Percentiles rank a stretch among this genome's conserved stretches.
Conservation (phyloP, 805 yeast species). For the Candida boidinii region DNA sequence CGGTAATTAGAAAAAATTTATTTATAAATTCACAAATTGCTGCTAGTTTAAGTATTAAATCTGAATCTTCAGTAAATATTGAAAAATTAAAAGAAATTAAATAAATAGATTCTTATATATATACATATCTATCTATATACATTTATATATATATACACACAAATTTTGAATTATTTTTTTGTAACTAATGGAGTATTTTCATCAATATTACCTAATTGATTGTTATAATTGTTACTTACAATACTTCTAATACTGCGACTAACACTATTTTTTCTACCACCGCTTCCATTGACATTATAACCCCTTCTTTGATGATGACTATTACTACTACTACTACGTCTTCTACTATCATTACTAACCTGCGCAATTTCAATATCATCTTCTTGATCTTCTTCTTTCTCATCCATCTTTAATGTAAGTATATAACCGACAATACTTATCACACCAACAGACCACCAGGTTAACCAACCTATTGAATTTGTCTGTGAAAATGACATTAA, state of each 20-base stretch:
- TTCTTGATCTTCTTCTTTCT: background rate
- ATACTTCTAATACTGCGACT: too few species aligned
- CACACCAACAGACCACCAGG: slow-evolving; percentile 7
- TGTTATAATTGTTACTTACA: too few species aligned
- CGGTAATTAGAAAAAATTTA: slow-evolving; percentile 11
- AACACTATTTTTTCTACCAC: too few species aligned
- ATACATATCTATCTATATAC: too few species aligned
- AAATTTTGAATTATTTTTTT: too few species aligned
- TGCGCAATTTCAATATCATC: background rate
- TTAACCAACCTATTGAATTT: slow-evolving; percentile 5
- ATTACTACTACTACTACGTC: background rate
- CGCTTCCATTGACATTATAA: too few species aligned
- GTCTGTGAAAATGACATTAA: slow-evolving; percentile 7
- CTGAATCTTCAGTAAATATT: slow-evolving; percentile 15
- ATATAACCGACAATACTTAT: background rate
- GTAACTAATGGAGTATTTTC: too few species aligned
- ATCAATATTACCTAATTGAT: too few species aligned
- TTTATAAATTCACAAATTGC: slow-evolving; percentile 17
- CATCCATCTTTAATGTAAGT: background rate
- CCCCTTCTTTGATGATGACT: background rate
- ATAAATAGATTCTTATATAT: too few species aligned
- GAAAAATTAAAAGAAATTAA: slow-evolving; percentile 6
- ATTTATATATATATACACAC: too few species aligned
- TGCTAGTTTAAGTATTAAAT: slow-evolving; percentile 17
- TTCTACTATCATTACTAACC: background rate